Conservation (phyloP, 2,329 filamentous ascomycete species). For the Fusarium pseudoanthophilum region DNA sequence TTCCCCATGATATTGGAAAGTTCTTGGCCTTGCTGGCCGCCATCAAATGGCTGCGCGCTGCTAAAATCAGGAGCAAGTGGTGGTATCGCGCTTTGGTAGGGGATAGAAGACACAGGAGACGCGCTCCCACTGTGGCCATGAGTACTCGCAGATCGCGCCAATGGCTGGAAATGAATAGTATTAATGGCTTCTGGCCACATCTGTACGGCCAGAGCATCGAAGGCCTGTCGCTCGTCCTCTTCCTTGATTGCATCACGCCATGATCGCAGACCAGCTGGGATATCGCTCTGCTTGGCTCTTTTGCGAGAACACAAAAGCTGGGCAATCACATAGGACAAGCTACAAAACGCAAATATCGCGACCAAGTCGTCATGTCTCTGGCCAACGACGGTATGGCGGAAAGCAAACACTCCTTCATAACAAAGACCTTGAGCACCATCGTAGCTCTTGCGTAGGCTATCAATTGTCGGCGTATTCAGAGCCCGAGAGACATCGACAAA, state of each 20-base stretch:
- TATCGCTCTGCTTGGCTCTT: neutral
- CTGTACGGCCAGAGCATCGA: neutral
- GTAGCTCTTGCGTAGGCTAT: conserved; percentile 12
- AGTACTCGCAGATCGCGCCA: neutral
- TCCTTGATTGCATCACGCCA: conserved; percentile 29
- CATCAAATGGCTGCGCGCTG: neutral
- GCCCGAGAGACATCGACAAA: neutral
- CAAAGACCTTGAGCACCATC: conserved; percentile 17
- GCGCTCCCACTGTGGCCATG: neutral
- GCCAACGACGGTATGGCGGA: conserved; percentile 23
- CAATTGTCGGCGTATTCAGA: neutral
- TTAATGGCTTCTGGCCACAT: conserved; percentile 34
- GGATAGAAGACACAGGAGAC: neutral
- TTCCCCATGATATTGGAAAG: no score
- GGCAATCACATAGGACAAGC: conserved; percentile 30
- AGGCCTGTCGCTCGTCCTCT: conserved; percentile 14
- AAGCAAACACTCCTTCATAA: conserved; percentile 21
- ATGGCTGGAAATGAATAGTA: neutral
- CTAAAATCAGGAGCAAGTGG: rapidly evolving
- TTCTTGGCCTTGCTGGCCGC: neutral
- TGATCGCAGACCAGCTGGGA: conserved; percentile 17
- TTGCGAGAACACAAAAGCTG: neutral
- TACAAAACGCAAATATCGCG: conserved; percentile 30
- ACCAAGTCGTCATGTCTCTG: neutral
- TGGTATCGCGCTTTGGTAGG: neutral